Evolutionary conservation across 1,139 yeast species (phyloP), one percentile per base, ranked within the genome.

Genomic region (Scheffersomyces illinoinensis): DNA sequence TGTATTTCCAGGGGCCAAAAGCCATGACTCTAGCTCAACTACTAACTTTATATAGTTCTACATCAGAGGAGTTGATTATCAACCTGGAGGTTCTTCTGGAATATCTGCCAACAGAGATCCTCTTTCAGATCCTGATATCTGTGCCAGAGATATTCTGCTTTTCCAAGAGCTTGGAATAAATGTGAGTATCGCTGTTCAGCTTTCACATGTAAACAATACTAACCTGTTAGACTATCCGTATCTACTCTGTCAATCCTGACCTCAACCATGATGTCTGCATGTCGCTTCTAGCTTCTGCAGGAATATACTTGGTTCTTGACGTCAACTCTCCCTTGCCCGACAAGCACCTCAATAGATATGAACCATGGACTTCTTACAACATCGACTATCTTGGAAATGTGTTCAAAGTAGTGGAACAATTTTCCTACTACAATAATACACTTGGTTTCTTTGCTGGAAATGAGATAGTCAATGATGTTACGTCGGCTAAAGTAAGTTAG

Each of bases 371-470:
- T 4, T 84, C 96, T 0, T 95, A 93, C 73, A 90, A 83, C 66
- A 77, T 75, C 19, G 82, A 76, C 5, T 93, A 93, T 71, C 73
- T 93, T 64, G 85, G 84, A 56, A 96, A 92, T 70, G 85, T 93
- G 2, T 91, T 91, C 71, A 86, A 85, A 66, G 89, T 92, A 10
- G 85, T 93, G 24, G 93, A 92, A 59, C 95, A 91, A 60, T 95
- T 95, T 72, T 81, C 96, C 18, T 81, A 84, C 47, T 95, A 91
- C 75, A 90, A 93, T 74, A 95, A 95, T 72, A 90, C 97, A 0
- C 79, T 95, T 57, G 98, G 96, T 0, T 93, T 90, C 75, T 91
- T 95, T 75, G 97, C 97, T 8, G 99, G 98, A 1, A 95, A 95
- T 74, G 99, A 95, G 74, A 84, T 95, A 54, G 79, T 95, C 58